phyloP scores from a whole-genome alignment of 768 basidiomycete species.

The Cyclocybe cylindracea region DNA sequence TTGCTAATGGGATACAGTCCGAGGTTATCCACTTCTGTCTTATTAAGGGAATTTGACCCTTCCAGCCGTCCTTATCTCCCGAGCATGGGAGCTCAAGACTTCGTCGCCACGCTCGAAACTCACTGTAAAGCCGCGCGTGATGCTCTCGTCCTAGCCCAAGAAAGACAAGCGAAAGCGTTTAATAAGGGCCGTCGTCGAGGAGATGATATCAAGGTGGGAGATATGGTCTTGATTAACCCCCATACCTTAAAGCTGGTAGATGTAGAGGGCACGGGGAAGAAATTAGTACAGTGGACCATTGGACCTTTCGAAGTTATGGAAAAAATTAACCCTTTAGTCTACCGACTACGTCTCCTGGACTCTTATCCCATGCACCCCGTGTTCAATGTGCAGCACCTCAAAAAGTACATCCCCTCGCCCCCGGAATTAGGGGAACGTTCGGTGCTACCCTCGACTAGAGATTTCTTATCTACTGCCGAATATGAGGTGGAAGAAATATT shows the following conservation, averaged over 20 bases:
- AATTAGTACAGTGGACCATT: constrained; percentile 19
- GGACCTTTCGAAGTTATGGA: constrained; percentile 27
- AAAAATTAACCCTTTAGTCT: constrained; percentile 22
- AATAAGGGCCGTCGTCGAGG: constrained; percentile 14
- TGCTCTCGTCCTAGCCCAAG: constrained; percentile 14
- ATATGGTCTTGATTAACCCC: constrained; percentile 24
- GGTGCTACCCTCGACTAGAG: constrained; percentile 11
- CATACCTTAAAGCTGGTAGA: constrained; percentile 23
- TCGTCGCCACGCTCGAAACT: constrained; percentile 1
- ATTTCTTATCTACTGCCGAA: constrained; percentile 14
- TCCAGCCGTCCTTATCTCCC: background rate
- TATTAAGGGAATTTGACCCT: background rate
- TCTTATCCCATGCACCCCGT: constrained; percentile 25
- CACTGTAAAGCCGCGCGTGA: background rate
- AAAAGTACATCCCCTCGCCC: constrained; percentile 16
- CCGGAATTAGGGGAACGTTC: constrained; percentile 12
- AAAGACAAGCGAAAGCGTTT: constrained; percentile 19
- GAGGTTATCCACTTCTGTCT: background rate
- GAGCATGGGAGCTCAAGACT: background rate
- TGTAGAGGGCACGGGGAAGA: constrained; percentile 18
- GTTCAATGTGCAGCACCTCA: constrained; percentile 23
- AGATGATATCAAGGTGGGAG: constrained; percentile 5
- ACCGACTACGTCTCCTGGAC: constrained; percentile 20
- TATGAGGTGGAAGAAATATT: constrained; percentile 18
- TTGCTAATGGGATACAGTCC: constrained; percentile 30